Evolutionary conservation across 768 basidiomycete genomes (phyloP).

Genomic region (Mycena vulgaris): DNA sequence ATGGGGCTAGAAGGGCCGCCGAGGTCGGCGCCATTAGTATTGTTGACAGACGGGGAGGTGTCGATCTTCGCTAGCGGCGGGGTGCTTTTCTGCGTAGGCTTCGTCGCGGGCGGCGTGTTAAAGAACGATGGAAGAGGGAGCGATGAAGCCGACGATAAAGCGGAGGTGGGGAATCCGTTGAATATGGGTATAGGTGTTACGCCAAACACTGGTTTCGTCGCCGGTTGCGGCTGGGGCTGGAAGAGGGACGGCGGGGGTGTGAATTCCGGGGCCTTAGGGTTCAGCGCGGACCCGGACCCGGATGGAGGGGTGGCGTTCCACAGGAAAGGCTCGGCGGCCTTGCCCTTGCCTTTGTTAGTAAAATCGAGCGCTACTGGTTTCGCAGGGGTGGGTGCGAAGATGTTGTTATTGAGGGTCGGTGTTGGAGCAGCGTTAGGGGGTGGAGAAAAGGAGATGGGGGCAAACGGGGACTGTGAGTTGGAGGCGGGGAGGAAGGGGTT

Average conservation of each 20-base stretch:
- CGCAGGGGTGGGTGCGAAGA: constrained; percentile 31
- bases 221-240: constrained; percentile 23
- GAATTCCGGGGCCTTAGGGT: constrained; percentile 35
- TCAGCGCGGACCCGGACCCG: constrained; percentile 23
- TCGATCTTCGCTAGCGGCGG: constrained; percentile 55
- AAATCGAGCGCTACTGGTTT: constrained; percentile 20
- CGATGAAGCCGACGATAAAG: constrained; percentile 27
- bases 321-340: constrained; percentile 14
- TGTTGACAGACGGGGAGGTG: constrained; percentile 38
- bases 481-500: constrained; percentile 32
- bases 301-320: constrained; percentile 12
- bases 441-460: constrained; percentile 42
- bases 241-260: constrained; percentile 26
- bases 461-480: constrained; percentile 39
- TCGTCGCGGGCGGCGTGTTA: constrained; percentile 40
- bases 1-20: constrained; percentile 30
- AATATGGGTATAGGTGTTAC: constrained; percentile 35
- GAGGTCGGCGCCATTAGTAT: constrained; percentile 1
- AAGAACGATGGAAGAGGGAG: constrained; percentile 40
- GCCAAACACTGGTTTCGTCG: constrained; percentile 34
- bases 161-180: constrained; percentile 37
- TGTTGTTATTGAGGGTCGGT: constrained; percentile 19
- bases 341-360: constrained; percentile 34
- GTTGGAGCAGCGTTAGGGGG: constrained; percentile 25
- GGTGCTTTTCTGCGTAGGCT: constrained; percentile 35